Conservation (phyloP, 2,329 filamentous ascomycete species). For the Aspergillus caelatus region DNA sequence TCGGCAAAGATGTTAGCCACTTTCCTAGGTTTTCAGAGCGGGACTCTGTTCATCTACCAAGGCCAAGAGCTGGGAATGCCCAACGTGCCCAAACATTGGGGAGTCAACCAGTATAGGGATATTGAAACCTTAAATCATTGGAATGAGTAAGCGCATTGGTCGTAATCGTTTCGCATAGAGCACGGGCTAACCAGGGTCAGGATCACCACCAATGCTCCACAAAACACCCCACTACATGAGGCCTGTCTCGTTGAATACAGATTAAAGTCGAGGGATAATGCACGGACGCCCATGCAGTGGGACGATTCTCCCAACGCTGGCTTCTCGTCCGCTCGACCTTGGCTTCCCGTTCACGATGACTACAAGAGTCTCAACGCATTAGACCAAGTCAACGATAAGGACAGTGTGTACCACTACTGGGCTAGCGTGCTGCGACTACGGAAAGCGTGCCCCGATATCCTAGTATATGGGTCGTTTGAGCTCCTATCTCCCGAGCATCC, state of each 20-base stretch:
- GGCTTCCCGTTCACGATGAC: background rate
- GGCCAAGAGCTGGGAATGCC: conserved; percentile 69
- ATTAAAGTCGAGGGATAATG: conserved; percentile 3
- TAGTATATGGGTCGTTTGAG: conserved; percentile 10
- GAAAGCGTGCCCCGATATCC: conserved; percentile 5
- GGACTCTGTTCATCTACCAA: conserved; percentile 68
- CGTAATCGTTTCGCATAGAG: background rate
- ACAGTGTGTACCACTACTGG: conserved; percentile 10
- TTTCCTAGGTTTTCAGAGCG: conserved; percentile 58
- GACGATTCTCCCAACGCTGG: conserved; percentile 1
- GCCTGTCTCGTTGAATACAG: background rate
- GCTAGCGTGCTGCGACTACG: conserved; percentile 3
- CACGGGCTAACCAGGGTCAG: background rate
- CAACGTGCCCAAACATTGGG: conserved; percentile 55
- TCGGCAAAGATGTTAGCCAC: conserved; percentile 60
- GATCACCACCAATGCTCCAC: background rate
- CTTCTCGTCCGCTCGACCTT: background rate
- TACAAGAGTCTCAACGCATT: background rate
- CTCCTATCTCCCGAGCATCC: conserved; percentile 4
- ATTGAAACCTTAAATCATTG: conserved; percentile 62
- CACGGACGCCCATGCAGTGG: conserved; percentile 3
- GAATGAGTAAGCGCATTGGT: conserved; percentile 38
- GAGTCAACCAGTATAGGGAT: conserved; percentile 50
- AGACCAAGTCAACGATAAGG: conserved; percentile 6
- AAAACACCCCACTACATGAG: background rate